phyloP scores from a whole-genome alignment of 257 asterid genomes.

The Galeopsis tetrahit region DNA sequence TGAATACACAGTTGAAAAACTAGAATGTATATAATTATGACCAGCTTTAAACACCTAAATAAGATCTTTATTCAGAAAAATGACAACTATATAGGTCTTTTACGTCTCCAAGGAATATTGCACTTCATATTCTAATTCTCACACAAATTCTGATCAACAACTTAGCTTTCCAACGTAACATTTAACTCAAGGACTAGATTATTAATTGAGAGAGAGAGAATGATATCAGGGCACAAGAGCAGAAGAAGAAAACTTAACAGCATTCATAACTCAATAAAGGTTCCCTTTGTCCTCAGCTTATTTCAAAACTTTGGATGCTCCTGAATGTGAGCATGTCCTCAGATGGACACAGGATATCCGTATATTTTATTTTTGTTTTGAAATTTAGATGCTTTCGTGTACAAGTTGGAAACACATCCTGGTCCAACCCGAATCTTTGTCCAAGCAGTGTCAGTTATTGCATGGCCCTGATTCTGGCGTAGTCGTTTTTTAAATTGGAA shows the following conservation, averaged over 20 bases:
- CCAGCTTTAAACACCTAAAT: not conserved
- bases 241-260: not conserved
- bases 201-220: not conserved
- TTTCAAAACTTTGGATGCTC: slow-evolving; percentile 14
- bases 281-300: not conserved
- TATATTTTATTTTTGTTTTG: not conserved
- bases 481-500: not conserved
- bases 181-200: not conserved
- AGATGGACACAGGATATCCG: not conserved
- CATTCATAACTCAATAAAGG: not conserved
- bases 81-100: not conserved
- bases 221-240: not conserved
- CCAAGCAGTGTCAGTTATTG: not conserved
- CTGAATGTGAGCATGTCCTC: not conserved
- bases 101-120: not conserved
- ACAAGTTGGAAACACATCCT: not conserved
- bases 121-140: slow-evolving; percentile 6
- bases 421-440: not conserved
- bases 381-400: not conserved
- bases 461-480: not conserved
- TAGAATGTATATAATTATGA: not conserved
- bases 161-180: not conserved
- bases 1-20: slow-evolving; percentile 5
- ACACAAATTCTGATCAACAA: not conserved
- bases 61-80: not conserved